Percentiles rank a stretch among this genome's conserved stretches.
These are phyloP conservation scores for Sporothrix brunneoviolacea DNA, from an alignment of 2,329 filamentous ascomycete species.

Conservation along the genomic window DNA sequence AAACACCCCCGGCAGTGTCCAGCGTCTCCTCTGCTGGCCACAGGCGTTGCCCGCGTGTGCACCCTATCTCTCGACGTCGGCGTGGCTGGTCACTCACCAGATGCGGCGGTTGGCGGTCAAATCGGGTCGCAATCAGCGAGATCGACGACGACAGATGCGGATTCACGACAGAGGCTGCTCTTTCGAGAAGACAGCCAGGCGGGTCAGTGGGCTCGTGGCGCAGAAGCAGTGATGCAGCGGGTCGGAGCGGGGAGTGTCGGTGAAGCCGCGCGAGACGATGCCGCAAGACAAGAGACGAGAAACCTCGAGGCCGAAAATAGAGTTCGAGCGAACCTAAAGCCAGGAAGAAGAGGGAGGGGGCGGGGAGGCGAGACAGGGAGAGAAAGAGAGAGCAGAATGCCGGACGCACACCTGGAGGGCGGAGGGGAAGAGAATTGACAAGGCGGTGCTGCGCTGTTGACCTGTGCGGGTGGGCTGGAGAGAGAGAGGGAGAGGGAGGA, in stretches of 20 bases:
- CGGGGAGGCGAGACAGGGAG: constrained; percentile 13
- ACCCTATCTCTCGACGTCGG: no score
- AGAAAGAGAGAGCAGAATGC: constrained; percentile 25
- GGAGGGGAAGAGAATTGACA: constrained; percentile 33
- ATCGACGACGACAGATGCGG: no score
- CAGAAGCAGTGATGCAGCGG: not conserved
- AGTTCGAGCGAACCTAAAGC: not conserved
- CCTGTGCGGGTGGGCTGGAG: constrained; percentile 21
- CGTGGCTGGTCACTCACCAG: no score
- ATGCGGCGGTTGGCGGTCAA: no score
- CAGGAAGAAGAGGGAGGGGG: constrained; percentile 8
- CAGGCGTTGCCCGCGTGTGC: no score
- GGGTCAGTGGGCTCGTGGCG: no score
- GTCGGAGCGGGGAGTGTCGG: not conserved
- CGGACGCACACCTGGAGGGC: constrained; percentile 32
- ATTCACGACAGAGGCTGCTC: no score
- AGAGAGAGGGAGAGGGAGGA: constrained; percentile 17
- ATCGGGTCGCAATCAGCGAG: no score
- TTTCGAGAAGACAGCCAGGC: not conserved
- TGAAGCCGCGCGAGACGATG: not conserved
- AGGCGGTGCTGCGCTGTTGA: constrained; percentile 32
- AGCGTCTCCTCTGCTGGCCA: no score
- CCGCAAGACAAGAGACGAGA: no score
- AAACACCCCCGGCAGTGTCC: no score
- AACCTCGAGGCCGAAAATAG: no score